Conservation (phyloP, 2,329 filamentous ascomycete genomes). For the Elsinoe fawcettii region DNA sequence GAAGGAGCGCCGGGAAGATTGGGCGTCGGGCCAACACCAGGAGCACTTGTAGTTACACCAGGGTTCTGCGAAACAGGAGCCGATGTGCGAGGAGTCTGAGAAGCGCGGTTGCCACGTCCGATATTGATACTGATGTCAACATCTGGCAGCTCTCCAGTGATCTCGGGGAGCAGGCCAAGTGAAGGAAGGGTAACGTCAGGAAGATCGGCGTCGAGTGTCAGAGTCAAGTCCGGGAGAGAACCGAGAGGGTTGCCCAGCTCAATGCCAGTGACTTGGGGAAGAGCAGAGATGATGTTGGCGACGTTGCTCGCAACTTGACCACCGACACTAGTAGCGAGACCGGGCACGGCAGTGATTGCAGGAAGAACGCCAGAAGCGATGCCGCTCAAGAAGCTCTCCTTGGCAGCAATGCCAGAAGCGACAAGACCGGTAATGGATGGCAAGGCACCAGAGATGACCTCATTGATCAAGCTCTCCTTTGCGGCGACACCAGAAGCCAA, state of each 20-base stretch:
- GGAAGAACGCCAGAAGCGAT: not conserved
- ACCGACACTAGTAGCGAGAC: not conserved
- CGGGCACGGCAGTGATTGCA: not conserved
- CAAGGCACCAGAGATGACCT: not conserved
- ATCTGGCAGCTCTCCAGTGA: slow-evolving; percentile 2
- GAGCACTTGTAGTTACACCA: not conserved
- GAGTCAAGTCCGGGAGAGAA: not conserved
- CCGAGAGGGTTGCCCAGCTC: slow-evolving; percentile 5
- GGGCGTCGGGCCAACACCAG: not conserved
- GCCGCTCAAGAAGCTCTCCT: not conserved
- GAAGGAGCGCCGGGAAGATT: not conserved
- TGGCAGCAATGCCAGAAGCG: not conserved
- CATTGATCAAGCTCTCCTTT: not conserved
- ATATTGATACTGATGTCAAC: slow-evolving; percentile 7
- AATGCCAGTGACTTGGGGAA: slow-evolving; percentile 3
- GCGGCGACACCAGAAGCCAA: slow-evolving; percentile 3
- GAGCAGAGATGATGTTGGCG: slow-evolving; percentile 1
- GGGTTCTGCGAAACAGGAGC: not conserved
- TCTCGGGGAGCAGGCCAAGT: not conserved
- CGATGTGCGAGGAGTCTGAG: not conserved
- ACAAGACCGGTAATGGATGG: not conserved
- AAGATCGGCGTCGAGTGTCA: slow-evolving; percentile 8
- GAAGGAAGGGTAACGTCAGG: not conserved
- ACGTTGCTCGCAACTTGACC: slow-evolving; percentile 2
- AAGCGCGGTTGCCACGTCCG: not conserved